These are phyloP conservation scores for Lepidium aucheri DNA, from an alignment of 345 rosid genomes.

Conservation along the genomic window DNA sequence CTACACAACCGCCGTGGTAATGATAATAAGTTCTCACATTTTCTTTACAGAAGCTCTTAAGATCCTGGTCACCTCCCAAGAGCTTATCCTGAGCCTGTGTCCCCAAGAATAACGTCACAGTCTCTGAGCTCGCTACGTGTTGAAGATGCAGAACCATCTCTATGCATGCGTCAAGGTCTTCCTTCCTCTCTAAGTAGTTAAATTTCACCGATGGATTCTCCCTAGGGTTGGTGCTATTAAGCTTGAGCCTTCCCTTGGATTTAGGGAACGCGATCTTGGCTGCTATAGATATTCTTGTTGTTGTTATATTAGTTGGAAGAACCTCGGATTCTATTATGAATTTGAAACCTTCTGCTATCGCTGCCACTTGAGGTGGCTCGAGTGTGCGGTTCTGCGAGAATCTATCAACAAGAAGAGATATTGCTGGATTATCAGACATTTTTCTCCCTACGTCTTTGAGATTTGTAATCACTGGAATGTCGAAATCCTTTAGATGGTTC, in stretches of 20 bases:
- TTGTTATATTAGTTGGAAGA: slow-evolving; percentile 36
- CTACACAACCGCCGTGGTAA: slow-evolving; percentile 56
- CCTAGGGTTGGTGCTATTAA: slow-evolving; percentile 46
- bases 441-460: slow-evolving; percentile 42
- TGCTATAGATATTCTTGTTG: slow-evolving; percentile 45
- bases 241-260: slow-evolving; percentile 56
- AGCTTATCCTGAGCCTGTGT: slow-evolving; percentile 21
- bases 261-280: slow-evolving; percentile 59
- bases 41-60: slow-evolving; percentile 42
- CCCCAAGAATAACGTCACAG: slow-evolving; percentile 43
- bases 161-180: slow-evolving; percentile 43
- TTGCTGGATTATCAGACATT: slow-evolving; percentile 59
- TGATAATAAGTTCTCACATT: slow-evolving; percentile 64
- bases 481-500: slow-evolving; percentile 36
- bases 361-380: slow-evolving; percentile 61
- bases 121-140: slow-evolving; percentile 44
- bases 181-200: slow-evolving; percentile 50
- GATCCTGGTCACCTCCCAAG: slow-evolving; percentile 27
- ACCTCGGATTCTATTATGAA: slow-evolving; percentile 50
- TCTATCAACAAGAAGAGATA: slow-evolving; percentile 37
- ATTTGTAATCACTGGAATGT: slow-evolving; percentile 34
- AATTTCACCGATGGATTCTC: slow-evolving; percentile 56
- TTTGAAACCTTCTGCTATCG: slow-evolving; percentile 43
- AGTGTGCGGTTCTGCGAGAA: slow-evolving; percentile 38
- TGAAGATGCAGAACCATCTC: slow-evolving; percentile 50